phyloP scores from a whole-genome alignment of 192 early-diverging fungal genomes.

The Rhizophagus clarus region DNA sequence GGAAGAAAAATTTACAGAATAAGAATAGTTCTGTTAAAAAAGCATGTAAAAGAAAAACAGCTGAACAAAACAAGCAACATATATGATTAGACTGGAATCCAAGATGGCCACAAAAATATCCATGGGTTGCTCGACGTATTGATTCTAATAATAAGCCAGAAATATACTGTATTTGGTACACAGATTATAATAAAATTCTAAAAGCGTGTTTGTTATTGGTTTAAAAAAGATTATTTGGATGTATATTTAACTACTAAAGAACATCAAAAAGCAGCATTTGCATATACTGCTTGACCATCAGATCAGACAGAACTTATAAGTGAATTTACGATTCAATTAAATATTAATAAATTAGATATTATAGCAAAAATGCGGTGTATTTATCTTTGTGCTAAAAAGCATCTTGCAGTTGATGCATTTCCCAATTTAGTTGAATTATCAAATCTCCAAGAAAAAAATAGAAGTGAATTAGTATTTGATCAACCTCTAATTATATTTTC shows the following conservation, averaged over 20 bases:
- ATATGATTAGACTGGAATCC: no score
- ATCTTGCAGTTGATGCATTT: constrained; percentile 8
- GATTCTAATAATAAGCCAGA: not conserved
- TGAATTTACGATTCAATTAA: not conserved
- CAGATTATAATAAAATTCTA: not conserved
- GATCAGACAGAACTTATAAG: not conserved
- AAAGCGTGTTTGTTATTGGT: not conserved
- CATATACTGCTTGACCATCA: not conserved
- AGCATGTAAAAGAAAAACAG: no score
- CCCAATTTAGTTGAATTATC: not conserved
- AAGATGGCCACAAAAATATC: not conserved
- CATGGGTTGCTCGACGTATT: not conserved
- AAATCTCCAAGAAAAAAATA: constrained; percentile 1
- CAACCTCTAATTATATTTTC: not conserved
- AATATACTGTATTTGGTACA: constrained; percentile 1
- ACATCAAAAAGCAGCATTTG: no score
- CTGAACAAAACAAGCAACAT: no score
- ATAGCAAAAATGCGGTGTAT: constrained; percentile 13
- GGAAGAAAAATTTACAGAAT: no score
- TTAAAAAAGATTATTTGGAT: constrained; percentile 8
- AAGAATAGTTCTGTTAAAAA: no score
- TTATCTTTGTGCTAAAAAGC: not conserved
- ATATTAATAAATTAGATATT: no score
- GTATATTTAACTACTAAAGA: constrained; percentile 1
- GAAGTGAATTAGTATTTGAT: not conserved